phyloP scores from a whole-genome alignment of 2,329 filamentous ascomycete genomes.

The Phyllosticta ampelicida region DNA sequence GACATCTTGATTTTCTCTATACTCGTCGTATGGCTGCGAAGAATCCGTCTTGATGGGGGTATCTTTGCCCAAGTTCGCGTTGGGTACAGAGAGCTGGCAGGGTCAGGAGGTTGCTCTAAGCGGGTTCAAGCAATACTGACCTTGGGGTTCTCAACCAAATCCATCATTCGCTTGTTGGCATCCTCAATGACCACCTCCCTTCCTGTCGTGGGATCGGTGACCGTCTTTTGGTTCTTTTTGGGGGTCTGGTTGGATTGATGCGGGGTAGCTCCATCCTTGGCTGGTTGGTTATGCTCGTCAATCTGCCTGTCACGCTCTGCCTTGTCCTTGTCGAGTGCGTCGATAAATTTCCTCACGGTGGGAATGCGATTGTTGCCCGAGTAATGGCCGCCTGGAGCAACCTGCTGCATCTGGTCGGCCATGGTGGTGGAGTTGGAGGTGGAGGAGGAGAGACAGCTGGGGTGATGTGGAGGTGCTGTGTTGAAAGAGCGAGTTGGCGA shows the following conservation, averaged over 20 bases:
- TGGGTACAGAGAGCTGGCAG: conserved; percentile 68
- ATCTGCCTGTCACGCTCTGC: conserved; percentile 61
- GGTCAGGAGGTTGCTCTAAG: background rate
- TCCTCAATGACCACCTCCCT: conserved; percentile 79
- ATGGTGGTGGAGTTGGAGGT: conserved; percentile 1
- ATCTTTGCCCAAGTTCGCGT: conserved; percentile 71
- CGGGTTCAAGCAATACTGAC: conserved; percentile 34
- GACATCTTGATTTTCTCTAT: conserved; percentile 75
- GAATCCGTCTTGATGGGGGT: conserved; percentile 62
- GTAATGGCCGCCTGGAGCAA: conserved; percentile 56
- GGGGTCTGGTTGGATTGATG: conserved; percentile 30
- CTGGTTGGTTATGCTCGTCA: conserved; percentile 43
- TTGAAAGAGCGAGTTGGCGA: background rate
- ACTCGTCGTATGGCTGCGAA: conserved; percentile 64
- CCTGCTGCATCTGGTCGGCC: conserved; percentile 32
- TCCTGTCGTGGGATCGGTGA: conserved; percentile 83
- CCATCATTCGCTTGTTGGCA: conserved; percentile 58
- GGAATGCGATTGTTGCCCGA: conserved; percentile 76
- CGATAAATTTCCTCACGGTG: conserved; percentile 75
- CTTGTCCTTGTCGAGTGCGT: conserved; percentile 70
- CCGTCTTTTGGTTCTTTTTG: conserved; percentile 43
- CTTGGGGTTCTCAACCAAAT: conserved; percentile 59
- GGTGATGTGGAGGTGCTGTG: background rate
- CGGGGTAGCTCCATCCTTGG: conserved; percentile 14
- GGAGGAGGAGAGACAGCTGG: background rate